Evolutionary conservation across 1,284 basidiomycete genomes (phyloP).

Genomic region (Leccinum griseonigrum): DNA sequence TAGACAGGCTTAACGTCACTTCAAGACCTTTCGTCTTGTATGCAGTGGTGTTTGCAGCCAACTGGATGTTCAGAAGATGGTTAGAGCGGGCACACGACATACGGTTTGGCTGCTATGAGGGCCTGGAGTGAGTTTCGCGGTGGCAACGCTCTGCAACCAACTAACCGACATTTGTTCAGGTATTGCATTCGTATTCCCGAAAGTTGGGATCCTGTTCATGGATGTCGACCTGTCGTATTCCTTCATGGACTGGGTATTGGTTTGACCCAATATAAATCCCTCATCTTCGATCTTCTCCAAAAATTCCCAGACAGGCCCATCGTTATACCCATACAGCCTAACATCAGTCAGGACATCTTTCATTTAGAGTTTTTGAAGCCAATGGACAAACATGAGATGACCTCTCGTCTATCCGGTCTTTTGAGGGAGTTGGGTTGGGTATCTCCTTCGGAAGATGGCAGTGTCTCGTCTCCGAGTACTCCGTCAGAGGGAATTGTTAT

Average conservation of each 20-base stretch:
- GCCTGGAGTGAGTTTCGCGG: conserved; percentile 55
- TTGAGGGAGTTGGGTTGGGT: conserved; percentile 69
- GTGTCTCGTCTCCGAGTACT: conserved; percentile 2
- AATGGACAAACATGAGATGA: conserved; percentile 60
- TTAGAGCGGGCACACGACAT: conserved; percentile 49
- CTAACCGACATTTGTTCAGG: conserved; percentile 35
- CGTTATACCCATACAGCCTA: conserved; percentile 78
- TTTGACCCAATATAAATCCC: conserved; percentile 59
- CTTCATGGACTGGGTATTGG: conserved; percentile 88
- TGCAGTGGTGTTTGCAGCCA: conserved; percentile 53
- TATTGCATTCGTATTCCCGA: conserved; percentile 74
- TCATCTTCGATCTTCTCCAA: conserved; percentile 50
- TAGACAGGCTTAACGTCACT: conserved; percentile 73
- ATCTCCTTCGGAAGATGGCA: conserved; percentile 20
- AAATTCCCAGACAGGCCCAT: conserved; percentile 69
- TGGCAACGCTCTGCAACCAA: background rate
- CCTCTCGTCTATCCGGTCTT: conserved; percentile 56
- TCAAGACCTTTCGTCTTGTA: conserved; percentile 78
- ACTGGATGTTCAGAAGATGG: conserved; percentile 45
- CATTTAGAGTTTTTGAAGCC: conserved; percentile 72
- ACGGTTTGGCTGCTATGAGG: conserved; percentile 49
- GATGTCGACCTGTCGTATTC: conserved; percentile 74
- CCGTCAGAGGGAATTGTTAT: conserved; percentile 59
- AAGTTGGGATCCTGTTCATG: conserved; percentile 55
- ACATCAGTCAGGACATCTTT: conserved; percentile 83